Conservation (phyloP, 768 basidiomycete species). For the Lactifluus subvellereus region DNA sequence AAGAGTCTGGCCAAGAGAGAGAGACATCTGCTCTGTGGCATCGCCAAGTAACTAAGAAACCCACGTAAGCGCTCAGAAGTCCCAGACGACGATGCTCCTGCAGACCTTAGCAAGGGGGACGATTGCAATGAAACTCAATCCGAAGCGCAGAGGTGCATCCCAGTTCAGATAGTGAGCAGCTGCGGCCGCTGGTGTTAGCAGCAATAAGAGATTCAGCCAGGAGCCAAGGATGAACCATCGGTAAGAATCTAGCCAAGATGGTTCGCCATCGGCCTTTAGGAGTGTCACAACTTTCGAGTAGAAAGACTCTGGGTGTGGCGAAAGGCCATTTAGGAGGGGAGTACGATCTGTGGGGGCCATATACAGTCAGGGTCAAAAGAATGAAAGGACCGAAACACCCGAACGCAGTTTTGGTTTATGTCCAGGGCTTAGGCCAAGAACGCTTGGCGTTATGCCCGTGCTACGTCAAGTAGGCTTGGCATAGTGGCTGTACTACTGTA, state of each 20-base stretch:
- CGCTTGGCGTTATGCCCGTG: no score
- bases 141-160: constrained; percentile 72
- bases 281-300: constrained; percentile 35
- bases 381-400: not conserved
- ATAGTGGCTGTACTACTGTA: not conserved
- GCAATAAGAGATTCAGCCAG: constrained; percentile 70
- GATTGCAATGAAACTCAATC: constrained; percentile 75
- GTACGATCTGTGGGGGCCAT: constrained; percentile 20
- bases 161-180: constrained; percentile 59
- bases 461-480: not conserved
- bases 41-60: constrained; percentile 60
- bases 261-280: constrained; percentile 57
- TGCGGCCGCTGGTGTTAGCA: constrained; percentile 73
- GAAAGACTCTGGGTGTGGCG: constrained; percentile 38
- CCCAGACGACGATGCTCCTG: not conserved
- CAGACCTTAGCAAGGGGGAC: constrained; percentile 81
- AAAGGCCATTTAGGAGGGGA: constrained; percentile 25
- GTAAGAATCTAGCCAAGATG: constrained; percentile 53
- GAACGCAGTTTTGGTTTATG: not conserved
- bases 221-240: constrained; percentile 55
- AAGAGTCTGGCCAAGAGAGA: constrained; percentile 75
- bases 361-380: not conserved
- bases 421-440: not conserved
- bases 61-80: not conserved
- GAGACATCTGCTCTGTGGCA: constrained; percentile 75